These are phyloP conservation scores for Phytophthora cactorum DNA, from an alignment of 352 stramenopile genomes.

Conservation along the genomic window DNA sequence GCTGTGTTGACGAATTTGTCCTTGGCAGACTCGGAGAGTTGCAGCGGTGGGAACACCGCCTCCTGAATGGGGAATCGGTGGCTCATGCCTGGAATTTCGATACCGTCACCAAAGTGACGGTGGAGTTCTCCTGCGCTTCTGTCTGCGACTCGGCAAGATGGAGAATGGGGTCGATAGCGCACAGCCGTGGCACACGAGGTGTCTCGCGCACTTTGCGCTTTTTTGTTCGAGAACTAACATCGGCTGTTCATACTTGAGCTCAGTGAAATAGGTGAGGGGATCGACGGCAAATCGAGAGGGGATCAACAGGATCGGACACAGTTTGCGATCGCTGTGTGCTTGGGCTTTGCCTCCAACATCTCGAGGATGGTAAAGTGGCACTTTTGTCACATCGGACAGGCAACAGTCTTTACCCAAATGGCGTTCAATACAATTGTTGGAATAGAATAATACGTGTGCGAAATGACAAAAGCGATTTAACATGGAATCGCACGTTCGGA, in stretches of 20 bases:
- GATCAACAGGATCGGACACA: constrained; percentile 29
- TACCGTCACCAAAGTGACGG: background rate
- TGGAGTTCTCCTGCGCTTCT: constrained; percentile 10
- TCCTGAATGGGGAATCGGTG: constrained; percentile 48
- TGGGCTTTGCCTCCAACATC: constrained; percentile 10
- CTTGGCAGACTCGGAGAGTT: constrained; percentile 28
- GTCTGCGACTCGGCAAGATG: constrained; percentile 18
- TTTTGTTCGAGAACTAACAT: constrained; percentile 37
- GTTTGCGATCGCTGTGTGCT: constrained; percentile 1
- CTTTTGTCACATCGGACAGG: background rate
- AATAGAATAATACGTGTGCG: background rate
- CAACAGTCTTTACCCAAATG: background rate
- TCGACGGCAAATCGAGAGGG: constrained; percentile 23
- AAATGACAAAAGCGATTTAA: background rate
- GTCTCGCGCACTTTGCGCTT: constrained; percentile 23
- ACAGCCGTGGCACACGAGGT: constrained; percentile 1
- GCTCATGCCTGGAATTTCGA: constrained; percentile 23
- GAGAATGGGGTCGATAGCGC: constrained; percentile 27
- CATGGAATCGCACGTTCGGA: background rate
- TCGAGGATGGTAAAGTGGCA: constrained; percentile 15
- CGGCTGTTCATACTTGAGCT: constrained; percentile 14
- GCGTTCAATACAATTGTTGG: too few species aligned
- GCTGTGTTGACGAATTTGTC: constrained; percentile 42
- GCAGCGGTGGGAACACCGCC: constrained; percentile 41
- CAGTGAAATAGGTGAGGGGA: background rate